Percentiles rank a stretch among this genome's conserved stretches.
phyloP scores from a whole-genome alignment of 2,329 filamentous ascomycete species.

The Hypoxylon sp. region DNA sequence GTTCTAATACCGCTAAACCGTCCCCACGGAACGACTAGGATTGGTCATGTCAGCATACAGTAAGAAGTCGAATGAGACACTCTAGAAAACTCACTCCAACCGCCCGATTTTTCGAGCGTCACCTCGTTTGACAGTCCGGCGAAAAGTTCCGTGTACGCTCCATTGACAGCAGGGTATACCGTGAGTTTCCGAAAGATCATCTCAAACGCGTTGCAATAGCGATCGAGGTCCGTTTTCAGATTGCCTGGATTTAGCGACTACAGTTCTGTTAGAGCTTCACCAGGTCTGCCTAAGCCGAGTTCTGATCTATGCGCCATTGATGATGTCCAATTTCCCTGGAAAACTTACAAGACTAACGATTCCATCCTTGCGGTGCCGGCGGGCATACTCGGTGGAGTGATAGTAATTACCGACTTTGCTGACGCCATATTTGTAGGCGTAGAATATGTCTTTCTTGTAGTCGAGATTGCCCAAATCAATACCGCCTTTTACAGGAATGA shows the following conservation, averaged over 20 bases:
- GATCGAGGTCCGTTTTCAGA: conserved; percentile 48
- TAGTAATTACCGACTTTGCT: conserved; percentile 52
- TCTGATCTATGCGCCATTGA: conserved; percentile 21
- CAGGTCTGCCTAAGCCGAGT: conserved; percentile 6
- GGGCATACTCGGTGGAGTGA: conserved; percentile 49
- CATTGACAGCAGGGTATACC: conserved; percentile 47
- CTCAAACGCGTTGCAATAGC: conserved; percentile 39
- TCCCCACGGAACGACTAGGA: conserved; percentile 63
- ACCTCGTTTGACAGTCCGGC: conserved; percentile 56
- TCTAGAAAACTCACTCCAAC: conserved; percentile 47
- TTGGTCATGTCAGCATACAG: conserved; percentile 20
- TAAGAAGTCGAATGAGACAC: background rate
- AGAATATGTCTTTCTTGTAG: conserved; percentile 45
- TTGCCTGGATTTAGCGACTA: conserved; percentile 51
- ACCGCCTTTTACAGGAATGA: conserved; percentile 43
- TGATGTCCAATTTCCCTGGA: conserved; percentile 13
- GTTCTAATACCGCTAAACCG: conserved; percentile 51
- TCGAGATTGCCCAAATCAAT: conserved; percentile 52
- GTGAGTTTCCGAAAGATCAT: conserved; percentile 42
- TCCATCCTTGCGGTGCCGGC: conserved; percentile 45
- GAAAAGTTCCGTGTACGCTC: conserved; percentile 60
- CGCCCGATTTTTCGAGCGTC: conserved; percentile 50
- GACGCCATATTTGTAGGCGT: conserved; percentile 46
- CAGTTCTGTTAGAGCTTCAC: background rate
- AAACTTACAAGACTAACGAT: conserved; percentile 49